Percentiles rank a stretch among this genome's conserved stretches.
These are phyloP conservation scores for Neurospora hispaniola DNA, from an alignment of 495 filamentous ascomycete species.

Conservation along the genomic window DNA sequence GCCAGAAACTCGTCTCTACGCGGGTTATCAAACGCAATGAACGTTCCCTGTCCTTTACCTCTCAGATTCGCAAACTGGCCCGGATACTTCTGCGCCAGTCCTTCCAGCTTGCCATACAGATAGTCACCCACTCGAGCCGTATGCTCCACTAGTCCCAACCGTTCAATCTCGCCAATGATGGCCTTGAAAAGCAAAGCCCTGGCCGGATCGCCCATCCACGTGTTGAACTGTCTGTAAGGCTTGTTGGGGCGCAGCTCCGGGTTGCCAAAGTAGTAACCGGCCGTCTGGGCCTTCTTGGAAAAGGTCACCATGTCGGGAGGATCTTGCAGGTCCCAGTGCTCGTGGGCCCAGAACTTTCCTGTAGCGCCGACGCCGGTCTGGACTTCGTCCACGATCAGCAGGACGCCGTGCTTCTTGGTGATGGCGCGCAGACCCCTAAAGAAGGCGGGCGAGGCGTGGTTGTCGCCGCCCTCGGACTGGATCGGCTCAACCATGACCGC, in stretches of 20 bases:
- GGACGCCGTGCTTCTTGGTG: slow-evolving; percentile 73
- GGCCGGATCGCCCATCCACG: slow-evolving; percentile 98
- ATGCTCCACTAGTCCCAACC: slow-evolving; percentile 66
- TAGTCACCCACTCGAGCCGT: slow-evolving; percentile 79
- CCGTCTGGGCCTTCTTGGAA: slow-evolving; percentile 97
- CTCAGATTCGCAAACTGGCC: slow-evolving; percentile 79
- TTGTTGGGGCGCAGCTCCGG: slow-evolving; percentile 85
- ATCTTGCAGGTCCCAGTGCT: slow-evolving; percentile 78
- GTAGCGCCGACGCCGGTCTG: slow-evolving; percentile 95
- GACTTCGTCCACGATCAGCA: slow-evolving; percentile 97
- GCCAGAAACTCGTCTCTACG: slow-evolving; percentile 73
- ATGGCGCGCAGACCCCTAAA: slow-evolving; percentile 81
- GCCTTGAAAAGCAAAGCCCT: slow-evolving; percentile 84
- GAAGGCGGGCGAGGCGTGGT: slow-evolving; percentile 90
- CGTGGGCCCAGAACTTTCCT: slow-evolving; percentile 98
- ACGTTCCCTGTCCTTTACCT: slow-evolving; percentile 91
- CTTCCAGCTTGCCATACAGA: slow-evolving; percentile 60
- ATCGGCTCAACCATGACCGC: slow-evolving; percentile 92
- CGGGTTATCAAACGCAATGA: slow-evolving; percentile 92
- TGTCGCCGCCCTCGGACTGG: slow-evolving; percentile 97
- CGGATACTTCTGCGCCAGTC: slow-evolving; percentile 64
- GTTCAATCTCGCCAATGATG: slow-evolving; percentile 84
- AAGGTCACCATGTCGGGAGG: slow-evolving; percentile 99
- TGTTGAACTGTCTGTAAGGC: slow-evolving; percentile 99
- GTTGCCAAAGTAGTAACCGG: slow-evolving; percentile 93